phyloP scores from a whole-genome alignment of 805 yeast genomes.

The Saturnispora serradocipensis region DNA sequence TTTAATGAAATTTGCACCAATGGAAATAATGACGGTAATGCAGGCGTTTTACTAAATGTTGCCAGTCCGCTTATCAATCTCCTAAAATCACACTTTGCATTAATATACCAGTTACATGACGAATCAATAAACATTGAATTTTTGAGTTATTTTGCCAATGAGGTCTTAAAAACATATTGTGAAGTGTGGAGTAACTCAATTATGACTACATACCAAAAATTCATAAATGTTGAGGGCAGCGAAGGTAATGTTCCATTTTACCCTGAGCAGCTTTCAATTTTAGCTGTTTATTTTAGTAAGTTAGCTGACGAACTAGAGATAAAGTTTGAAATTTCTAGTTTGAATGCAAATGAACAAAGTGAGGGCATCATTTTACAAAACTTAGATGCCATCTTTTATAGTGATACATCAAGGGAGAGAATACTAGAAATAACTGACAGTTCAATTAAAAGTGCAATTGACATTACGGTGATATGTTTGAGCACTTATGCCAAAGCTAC shows the following conservation, averaged over 20 bases:
- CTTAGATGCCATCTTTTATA: not conserved
- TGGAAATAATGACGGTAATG: not conserved
- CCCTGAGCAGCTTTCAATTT: constrained; percentile 7
- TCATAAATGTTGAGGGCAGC: not conserved
- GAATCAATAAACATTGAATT: constrained; percentile 5
- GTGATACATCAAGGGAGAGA: not conserved
- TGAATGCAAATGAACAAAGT: not conserved
- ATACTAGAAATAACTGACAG: constrained; percentile 2
- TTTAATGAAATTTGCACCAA: constrained; percentile 2
- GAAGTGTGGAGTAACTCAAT: constrained; percentile 4
- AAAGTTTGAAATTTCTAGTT: constrained; percentile 1
- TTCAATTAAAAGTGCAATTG: constrained; percentile 5
- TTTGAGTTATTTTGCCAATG: constrained; percentile 6
- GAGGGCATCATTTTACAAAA: not conserved
- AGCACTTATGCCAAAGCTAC: constrained; percentile 6
- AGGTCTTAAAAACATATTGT: constrained; percentile 5
- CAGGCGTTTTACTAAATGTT: constrained; percentile 1
- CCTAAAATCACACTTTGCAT: constrained; percentile 5
- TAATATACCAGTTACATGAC: constrained; percentile 6
- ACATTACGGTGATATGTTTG: constrained; percentile 6
- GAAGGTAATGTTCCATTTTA: not conserved
- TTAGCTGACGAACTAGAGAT: constrained; percentile 8
- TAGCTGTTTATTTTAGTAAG: constrained; percentile 6
- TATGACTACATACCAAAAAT: constrained; percentile 5
- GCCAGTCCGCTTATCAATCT: constrained; percentile 1